Evolutionary conservation across 2,329 filamentous ascomycete genomes (phyloP), one percentile per base, ranked within the genome.

Genomic region (Lachnellula hyalina): DNA sequence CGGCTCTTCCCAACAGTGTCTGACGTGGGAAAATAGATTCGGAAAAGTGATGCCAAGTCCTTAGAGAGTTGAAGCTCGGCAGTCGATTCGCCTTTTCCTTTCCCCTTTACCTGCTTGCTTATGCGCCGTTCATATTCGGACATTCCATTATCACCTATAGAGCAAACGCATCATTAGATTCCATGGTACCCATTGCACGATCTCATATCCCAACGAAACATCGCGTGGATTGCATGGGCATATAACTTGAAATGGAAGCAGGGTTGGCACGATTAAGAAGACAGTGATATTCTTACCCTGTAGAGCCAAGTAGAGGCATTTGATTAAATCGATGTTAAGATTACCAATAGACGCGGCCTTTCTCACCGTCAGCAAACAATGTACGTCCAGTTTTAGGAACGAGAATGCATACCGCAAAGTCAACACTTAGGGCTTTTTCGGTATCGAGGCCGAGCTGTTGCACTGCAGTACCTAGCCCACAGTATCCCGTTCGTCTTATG

Each of bases 301-400:
- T 23, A 80, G 78, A 11, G 84, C 83, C 46, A 79, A 71, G 63
- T 84, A 82, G 3, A 89, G 72, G 21, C 74, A 74, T 51, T 70
- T 70, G 28, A 96, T 70, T 56, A 95, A 83, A 6, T 82, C 78
- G 42, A 81, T 76, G 51, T 84, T 90, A 42, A 97, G 68, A 8
- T 83, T 83, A 17, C 93, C 94, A 5, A 97, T 73, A 0, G 93
- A 96, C 0, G 93, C 90, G 23, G 88, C 82, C 85, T 87, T 60
- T 11, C 21, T 17, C 49, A 21, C 25, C 36, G 21, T 63, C 28
- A 65, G 57, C 38, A 54, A 19, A 40, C 21, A 49, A 35, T 35
- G 15, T 50, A 55, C 49, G 11, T 19, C 34, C 47, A 23, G 34
- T 14, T 49, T 21, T 23, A 35, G 44, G 46, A 11, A 49, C 47